These are phyloP conservation scores for Rosa lucieae DNA, from an alignment of 306 rosid species.

Conservation along the genomic window DNA sequence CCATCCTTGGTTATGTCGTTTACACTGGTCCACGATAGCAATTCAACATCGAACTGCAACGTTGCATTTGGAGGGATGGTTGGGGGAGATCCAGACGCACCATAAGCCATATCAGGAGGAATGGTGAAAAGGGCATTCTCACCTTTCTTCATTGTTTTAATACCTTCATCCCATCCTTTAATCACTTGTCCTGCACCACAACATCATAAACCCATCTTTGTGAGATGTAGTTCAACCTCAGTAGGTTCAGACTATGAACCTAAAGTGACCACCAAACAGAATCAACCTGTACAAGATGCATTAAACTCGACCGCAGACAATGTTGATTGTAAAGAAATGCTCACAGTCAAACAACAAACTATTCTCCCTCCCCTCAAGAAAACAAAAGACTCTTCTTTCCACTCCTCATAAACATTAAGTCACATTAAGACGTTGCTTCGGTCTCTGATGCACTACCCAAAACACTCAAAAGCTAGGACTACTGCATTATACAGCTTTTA, in stretches of 20 bases:
- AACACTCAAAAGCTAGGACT: not conserved
- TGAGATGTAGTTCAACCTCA: not conserved
- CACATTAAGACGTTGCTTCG: too few species aligned
- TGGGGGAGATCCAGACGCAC: conserved; percentile 79
- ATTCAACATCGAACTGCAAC: conserved; percentile 83
- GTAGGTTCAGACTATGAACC: not conserved
- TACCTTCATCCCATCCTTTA: conserved; percentile 92
- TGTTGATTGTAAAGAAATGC: not conserved
- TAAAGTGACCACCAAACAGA: not conserved
- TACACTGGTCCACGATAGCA: conserved; percentile 82
- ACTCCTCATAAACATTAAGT: not conserved
- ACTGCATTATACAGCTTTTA: not conserved
- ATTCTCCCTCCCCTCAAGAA: not conserved
- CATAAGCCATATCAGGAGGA: conserved; percentile 82
- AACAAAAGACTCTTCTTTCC: not conserved
- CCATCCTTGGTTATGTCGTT: conserved; percentile 92
- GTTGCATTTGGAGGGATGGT: conserved; percentile 90
- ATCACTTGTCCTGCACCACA: conserved; percentile 82
- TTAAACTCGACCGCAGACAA: not conserved
- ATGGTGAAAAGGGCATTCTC: conserved; percentile 83
- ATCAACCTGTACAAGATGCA: not conserved
- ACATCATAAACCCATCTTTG: not conserved
- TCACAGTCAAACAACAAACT: not conserved
- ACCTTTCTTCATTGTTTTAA: conserved; percentile 85
- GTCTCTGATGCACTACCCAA: too few species aligned